A percentile compares a stretch with the other conserved stretches of the same genome.
Conservation (phyloP, 129 eudicot species). For the Lactuca saligna region DNA sequence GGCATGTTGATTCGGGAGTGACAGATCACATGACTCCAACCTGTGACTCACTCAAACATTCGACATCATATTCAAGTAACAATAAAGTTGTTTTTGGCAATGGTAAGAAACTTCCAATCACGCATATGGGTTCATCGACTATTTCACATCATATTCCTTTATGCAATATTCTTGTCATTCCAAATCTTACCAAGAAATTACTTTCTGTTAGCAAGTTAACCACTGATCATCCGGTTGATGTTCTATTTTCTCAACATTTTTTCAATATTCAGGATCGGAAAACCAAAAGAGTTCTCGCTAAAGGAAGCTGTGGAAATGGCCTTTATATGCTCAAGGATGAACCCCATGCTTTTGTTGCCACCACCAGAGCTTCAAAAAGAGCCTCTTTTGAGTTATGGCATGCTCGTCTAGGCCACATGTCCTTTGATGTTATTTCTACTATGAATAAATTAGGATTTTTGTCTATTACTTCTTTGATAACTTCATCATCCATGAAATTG, state of each 20-base stretch:
- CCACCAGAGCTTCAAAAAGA: neutral
- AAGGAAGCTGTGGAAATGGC: neutral
- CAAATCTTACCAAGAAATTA: neutral
- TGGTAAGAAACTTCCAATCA: neutral
- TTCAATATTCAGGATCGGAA: neutral
- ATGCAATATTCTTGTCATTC: no score
- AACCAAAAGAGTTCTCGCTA: neutral
- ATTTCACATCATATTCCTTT: neutral
- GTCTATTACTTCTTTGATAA: no score
- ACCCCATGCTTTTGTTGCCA: neutral
- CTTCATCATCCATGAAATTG: no score
- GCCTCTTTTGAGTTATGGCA: constrained; percentile 5
- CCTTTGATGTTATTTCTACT: no score
- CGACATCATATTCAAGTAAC: neutral
- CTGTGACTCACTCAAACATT: neutral
- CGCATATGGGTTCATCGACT: neutral
- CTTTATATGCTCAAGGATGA: neutral
- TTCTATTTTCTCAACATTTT: neutral
- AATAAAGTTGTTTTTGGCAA: neutral
- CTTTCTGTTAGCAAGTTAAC: constrained; percentile 3
- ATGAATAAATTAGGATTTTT: no score
- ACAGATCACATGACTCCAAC: constrained; percentile 1
- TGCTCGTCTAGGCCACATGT: neutral
- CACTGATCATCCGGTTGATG: neutral
- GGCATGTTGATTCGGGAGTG: constrained; percentile 3